phyloP scores from a whole-genome alignment of 176 grass and related monocot species.

The Oryza glumipatula region DNA sequence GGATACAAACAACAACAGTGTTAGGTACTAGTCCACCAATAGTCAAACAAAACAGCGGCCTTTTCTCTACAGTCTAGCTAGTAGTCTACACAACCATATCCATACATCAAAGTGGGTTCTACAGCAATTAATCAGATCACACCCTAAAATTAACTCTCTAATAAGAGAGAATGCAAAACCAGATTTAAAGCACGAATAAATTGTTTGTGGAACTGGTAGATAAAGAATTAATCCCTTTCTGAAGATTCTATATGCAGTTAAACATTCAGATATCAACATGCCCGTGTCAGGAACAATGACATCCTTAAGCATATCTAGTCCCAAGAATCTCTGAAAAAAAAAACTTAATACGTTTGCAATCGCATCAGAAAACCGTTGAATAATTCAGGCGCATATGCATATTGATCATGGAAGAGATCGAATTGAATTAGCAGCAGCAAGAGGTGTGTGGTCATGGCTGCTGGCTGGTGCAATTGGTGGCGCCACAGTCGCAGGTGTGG shows the following conservation, averaged over 20 bases:
- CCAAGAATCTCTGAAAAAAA: neutral
- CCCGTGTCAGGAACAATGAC: no score
- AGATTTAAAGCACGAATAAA: neutral
- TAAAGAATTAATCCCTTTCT: neutral
- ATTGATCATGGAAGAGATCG: neutral
- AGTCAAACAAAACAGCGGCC: neutral
- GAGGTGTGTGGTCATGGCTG: neutral
- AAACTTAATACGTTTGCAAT: neutral
- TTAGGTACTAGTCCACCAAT: neutral
- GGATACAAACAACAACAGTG: neutral
- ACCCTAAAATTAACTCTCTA: neutral
- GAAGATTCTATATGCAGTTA: neutral
- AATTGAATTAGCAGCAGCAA: neutral
- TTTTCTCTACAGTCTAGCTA: neutral
- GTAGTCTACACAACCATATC: no score
- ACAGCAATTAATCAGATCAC: neutral
- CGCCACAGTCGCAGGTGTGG: slow-evolving; percentile 61
- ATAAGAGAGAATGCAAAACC: neutral
- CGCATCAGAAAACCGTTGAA: neutral
- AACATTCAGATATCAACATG: neutral
- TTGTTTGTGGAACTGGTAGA: neutral
- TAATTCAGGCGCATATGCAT: neutral
- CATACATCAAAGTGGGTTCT: neutral
- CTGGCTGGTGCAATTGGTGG: slow-evolving; percentile 42
- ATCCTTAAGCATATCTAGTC: neutral